Evolutionary conservation across 306 rosid genomes (phyloP).

Genomic region (Cucumis cinereus): DNA sequence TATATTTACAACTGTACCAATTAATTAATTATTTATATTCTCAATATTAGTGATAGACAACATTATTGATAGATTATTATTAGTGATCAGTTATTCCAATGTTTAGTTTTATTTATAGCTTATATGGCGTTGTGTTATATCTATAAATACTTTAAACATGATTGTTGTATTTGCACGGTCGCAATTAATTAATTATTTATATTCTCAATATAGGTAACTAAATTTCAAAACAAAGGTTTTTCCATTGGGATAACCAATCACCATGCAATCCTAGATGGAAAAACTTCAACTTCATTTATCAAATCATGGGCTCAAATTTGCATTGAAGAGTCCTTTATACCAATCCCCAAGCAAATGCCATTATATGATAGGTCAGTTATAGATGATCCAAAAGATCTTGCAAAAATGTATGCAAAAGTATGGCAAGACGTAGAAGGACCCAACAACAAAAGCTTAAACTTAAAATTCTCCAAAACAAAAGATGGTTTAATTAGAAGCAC

Average conservation of each 20-base stretch:
- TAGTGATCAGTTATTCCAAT: too few species aligned
- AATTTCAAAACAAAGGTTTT: slow-evolving; percentile 16
- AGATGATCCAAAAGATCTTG: slow-evolving; percentile 19
- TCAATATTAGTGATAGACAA: too few species aligned
- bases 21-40: too few species aligned
- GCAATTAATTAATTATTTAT: too few species aligned
- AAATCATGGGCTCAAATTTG: slow-evolving; percentile 52
- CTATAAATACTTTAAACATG: too few species aligned
- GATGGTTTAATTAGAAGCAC: background rate
- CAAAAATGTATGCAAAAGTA: slow-evolving; percentile 1
- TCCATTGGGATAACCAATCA: slow-evolving; percentile 18
- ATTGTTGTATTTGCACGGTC: too few species aligned
- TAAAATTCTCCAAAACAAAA: background rate
- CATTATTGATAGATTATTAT: too few species aligned
- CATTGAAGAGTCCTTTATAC: background rate
- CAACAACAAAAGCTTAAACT: slow-evolving; percentile 28
- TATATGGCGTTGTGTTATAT: too few species aligned
- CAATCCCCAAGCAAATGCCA: slow-evolving; percentile 18
- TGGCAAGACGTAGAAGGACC: slow-evolving; percentile 32
- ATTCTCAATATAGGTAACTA: background rate
- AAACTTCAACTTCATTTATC: slow-evolving; percentile 16
- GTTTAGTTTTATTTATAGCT: too few species aligned
- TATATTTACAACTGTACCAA: too few species aligned
- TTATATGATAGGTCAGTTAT: slow-evolving; percentile 22
- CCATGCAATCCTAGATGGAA: slow-evolving; percentile 22